A percentile compares a stretch with the other conserved stretches of the same genome.
These are phyloP conservation scores for Rauvolfia tetraphylla DNA, from an alignment of 257 asterid species.

Conservation along the genomic window DNA sequence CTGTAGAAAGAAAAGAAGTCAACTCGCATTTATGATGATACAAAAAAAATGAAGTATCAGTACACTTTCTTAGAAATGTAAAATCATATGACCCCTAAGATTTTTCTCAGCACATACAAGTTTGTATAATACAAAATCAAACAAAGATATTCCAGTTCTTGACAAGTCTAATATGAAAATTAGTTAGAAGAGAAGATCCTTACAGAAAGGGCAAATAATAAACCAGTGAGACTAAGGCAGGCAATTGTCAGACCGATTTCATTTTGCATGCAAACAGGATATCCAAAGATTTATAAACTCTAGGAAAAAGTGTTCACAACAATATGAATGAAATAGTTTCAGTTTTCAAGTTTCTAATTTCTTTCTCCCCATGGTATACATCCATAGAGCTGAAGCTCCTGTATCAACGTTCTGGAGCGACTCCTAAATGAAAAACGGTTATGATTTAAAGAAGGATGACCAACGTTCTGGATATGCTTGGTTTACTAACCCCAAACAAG, in stretches of 20 bases:
- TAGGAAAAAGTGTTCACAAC: no score
- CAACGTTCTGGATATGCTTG: no score
- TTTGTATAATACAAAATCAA: not conserved
- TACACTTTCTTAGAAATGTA: slow-evolving; percentile 1
- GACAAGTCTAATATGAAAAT: not conserved
- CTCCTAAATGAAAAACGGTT: no score
- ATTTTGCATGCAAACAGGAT: not conserved
- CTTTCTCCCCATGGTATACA: no score
- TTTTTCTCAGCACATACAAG: not conserved
- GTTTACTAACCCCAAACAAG: no score
- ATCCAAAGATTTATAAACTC: not conserved
- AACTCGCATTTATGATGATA: slow-evolving; percentile 18
- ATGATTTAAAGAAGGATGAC: no score
- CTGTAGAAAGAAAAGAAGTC: slow-evolving; percentile 40
- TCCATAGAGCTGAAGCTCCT: no score
- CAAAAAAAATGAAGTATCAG: slow-evolving; percentile 2
- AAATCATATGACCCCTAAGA: not conserved
- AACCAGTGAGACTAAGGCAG: not conserved
- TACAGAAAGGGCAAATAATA: not conserved
- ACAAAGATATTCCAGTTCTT: not conserved
- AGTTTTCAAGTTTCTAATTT: no score
- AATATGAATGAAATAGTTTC: no score
- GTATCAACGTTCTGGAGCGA: no score
- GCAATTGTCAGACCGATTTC: not conserved
- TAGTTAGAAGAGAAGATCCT: not conserved